Conservation (phyloP, 2,329 filamentous ascomycete genomes). For the Aureobasidium sp. region DNA sequence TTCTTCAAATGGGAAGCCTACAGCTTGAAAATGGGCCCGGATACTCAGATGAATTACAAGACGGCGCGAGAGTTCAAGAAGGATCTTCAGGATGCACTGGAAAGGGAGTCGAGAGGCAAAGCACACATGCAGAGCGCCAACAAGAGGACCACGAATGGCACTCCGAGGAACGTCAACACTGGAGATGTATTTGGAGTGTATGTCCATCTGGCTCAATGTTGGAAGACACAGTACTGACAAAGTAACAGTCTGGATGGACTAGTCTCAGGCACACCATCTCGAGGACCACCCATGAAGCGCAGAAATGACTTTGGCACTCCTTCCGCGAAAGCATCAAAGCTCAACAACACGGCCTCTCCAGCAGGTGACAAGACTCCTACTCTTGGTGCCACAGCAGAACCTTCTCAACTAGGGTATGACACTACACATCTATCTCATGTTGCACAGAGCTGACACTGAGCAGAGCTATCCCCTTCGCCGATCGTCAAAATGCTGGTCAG, state of each 20-base stretch:
- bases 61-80: conserved; percentile 84
- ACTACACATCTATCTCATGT: background rate
- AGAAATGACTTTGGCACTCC: conserved; percentile 59
- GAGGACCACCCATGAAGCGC: conserved; percentile 55
- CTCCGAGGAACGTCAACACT: conserved; percentile 51
- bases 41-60: conserved; percentile 77
- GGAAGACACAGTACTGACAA: background rate
- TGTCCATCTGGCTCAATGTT: conserved; percentile 27
- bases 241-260: conserved; percentile 50
- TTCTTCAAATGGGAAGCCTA: conserved; percentile 99
- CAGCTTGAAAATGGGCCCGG: conserved; percentile 91
- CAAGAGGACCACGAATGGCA: conserved; percentile 64
- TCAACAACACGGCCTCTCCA: conserved; percentile 56
- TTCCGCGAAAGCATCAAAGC: conserved; percentile 49
- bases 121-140: conserved; percentile 64
- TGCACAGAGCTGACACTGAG: conserved; percentile 29
- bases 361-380: conserved; percentile 40
- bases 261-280: conserved; percentile 48
- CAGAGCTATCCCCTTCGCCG: conserved; percentile 70
- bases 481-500: conserved; percentile 83
- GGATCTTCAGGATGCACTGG: conserved; percentile 84
- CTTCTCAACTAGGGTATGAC: conserved; percentile 11
- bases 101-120: conserved; percentile 77
- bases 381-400: conserved; percentile 2
- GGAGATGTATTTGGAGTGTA: conserved; percentile 88